Percentiles rank a stretch among this genome's conserved stretches.
These are phyloP conservation scores for Chiua sp. DNA, from an alignment of 1,284 basidiomycete species.

Conservation along the genomic window DNA sequence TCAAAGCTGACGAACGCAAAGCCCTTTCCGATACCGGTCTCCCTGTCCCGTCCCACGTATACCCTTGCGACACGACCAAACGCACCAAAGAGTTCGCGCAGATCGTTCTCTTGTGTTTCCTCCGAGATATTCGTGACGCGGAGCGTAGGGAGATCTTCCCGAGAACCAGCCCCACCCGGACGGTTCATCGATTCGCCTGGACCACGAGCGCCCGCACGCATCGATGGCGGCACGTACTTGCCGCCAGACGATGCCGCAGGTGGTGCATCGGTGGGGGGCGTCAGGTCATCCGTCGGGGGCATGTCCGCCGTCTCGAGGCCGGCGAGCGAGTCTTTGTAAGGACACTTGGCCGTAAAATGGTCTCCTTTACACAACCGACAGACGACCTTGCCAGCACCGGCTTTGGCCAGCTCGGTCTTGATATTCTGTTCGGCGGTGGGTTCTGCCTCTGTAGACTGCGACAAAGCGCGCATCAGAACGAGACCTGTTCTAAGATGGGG, in stretches of 20 bases:
- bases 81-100: conserved; percentile 88
- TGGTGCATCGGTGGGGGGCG: conserved; percentile 45
- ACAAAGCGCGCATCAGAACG: not conserved
- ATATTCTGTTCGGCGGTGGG: conserved; percentile 72
- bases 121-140: conserved; percentile 98
- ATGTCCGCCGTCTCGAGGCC: conserved; percentile 71
- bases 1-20: conserved; percentile 98
- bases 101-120: conserved; percentile 94
- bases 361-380: conserved; percentile 97
- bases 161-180: conserved; percentile 45
- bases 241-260: conserved; percentile 53
- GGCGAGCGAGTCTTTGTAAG: conserved; percentile 93
- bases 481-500: no score
- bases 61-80: conserved; percentile 90
- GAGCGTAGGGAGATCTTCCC: conserved; percentile 96
- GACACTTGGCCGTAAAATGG: conserved; percentile 98
- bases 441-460: conserved; percentile 65
- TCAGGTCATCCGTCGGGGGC: conserved; percentile 57
- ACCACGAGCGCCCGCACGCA: conserved; percentile 76
- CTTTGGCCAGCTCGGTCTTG: conserved; percentile 71
- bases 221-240: conserved; percentile 94
- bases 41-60: conserved; percentile 94
- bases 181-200: conserved; percentile 85
- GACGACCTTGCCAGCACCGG: conserved; percentile 86
- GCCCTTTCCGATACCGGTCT: conserved; percentile 95